Base-by-base conservation (phyloP, 2,329 filamentous ascomycete genomes). In the Aotearoamyces nothofagi region DNA sequence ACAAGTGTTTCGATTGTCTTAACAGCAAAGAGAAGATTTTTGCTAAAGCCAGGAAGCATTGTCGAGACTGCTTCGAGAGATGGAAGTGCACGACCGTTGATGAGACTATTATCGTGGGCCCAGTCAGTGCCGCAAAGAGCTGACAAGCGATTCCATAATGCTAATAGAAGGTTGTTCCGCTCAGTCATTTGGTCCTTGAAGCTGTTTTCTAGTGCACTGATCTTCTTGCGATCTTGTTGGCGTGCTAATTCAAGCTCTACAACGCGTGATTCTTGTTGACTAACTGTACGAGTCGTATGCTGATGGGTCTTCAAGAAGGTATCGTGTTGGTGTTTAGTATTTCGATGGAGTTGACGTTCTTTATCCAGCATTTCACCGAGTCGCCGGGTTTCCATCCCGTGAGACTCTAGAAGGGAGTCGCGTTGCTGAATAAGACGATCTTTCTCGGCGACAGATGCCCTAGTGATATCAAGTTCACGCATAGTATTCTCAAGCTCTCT, bases 81-180 rank as follows among this genome's bases (percentile, higher is more conserved):
- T 0, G 86, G 83, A 5, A 92, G 58, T 2, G 69, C 71, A 34
- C 87, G 80, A 12, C 84, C 82, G 44, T 90, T 87, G 47, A 96
- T 80, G 14, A 93, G 69, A 32, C 78, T 78, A 52, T 96, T 86
- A 44, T 78, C 74, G 50, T 93, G 80, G 4, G 80, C 72, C 87
- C 90, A 98, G 47, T 96, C 90, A 0, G 73, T 68, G 8, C 90
- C 90, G 44, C 90, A 96, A 24, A 96, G 65, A 0, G 71, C 66
- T 3, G 82, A 86, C 6, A 98, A 65, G 25, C 80, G 70, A 38
- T 87, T 87, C 90, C 90, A 98, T 4, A 96, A 60, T n/a, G 73
- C 66, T 13, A 94, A 68, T 11, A 96, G 65, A 29, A 98, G 61
- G 35, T 81, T 78, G 55, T 96, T 94, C 31, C 90, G 76, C 55